Evolutionary conservation across 768 basidiomycete species (phyloP), one percentile per base, ranked within the genome.

Genomic region (Mycena albidolilacea): DNA sequence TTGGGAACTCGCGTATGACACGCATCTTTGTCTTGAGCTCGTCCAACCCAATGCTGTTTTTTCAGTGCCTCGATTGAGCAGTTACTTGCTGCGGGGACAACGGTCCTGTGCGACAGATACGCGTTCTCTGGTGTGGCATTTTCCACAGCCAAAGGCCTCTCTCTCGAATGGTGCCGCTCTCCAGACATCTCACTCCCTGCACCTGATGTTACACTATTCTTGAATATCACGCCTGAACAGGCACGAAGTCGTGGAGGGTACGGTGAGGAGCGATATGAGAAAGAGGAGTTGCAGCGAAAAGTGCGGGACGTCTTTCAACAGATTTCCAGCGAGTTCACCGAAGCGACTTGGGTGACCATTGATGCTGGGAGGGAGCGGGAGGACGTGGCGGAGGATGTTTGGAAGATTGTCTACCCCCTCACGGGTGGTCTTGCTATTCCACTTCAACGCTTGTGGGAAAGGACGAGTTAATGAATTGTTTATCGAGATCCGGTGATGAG

Each of bases 121-220:
- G 95, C 97, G 1, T 99, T 98, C 83, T 99, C 97, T 3, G 97
- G 97, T 0, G 92, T 97, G 75, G 97, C 96, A 2, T 99, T 98
- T 81, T 93, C 92, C 15, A 87, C 89, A 1, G 86, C 91, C 19
- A 92, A 93, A 76, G 85, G 86, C 12, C 87, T 97, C 61, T 85
- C 92, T 0, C 93, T 92, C 75, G 87, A 89, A 17, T 99, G 95
- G 95, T 97, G 97, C 80, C 87, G 90, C 61, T 85, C 91, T 1
- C 97, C 97, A 6, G 97, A 99, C 75, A 83, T 91, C n/a, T 89
- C 90, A 9, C 91, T 99, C 19, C 98, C 97, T 11, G 87, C 92
- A 0, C 97, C 97, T 0, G 98, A 99, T 80, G 81, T 97, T 48
- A 92, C 92, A 0, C 77, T 98, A 55, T 98, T 97, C 85, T 90